Evolutionary conservation across 768 basidiomycete genomes (phyloP).

Genomic region (Termitomyces sp.): DNA sequence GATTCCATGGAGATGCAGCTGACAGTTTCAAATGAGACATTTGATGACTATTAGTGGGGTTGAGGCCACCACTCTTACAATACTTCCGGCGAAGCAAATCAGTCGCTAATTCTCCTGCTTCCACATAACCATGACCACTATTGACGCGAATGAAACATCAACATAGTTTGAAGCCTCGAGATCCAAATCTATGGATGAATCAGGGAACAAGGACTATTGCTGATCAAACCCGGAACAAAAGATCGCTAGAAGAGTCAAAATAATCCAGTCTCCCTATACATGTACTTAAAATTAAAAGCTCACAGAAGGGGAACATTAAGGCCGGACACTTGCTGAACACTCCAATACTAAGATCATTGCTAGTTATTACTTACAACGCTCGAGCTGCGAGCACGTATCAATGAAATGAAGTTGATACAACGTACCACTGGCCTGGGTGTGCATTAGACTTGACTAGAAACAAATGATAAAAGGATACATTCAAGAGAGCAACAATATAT

Average conservation of each 20-base stretch:
- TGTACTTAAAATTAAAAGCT: too few species aligned
- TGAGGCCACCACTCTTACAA: too few species aligned
- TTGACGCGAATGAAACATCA: neutral
- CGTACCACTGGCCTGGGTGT: neutral
- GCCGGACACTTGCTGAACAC: too few species aligned
- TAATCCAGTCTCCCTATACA: too few species aligned
- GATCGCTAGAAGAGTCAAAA: too few species aligned
- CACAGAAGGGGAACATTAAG: too few species aligned
- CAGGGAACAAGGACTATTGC: neutral
- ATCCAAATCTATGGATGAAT: neutral
- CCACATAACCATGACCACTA: neutral
- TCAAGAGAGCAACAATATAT: neutral
- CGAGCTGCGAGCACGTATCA: neutral
- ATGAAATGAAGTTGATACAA: too few species aligned
- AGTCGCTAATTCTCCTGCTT: neutral
- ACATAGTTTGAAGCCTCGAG: too few species aligned
- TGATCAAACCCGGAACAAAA: too few species aligned
- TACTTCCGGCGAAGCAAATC: too few species aligned
- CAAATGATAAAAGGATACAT: conserved; percentile 5
- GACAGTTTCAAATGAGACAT: too few species aligned
- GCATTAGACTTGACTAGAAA: neutral
- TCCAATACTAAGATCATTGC: neutral
- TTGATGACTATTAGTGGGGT: too few species aligned
- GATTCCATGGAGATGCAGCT: neutral
- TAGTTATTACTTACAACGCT: neutral